Evolutionary conservation across 202 grass and related monocot genomes (phyloP), one percentile per base, ranked within the genome.

Genomic region (Schoenoplectus tabernaemontani): DNA sequence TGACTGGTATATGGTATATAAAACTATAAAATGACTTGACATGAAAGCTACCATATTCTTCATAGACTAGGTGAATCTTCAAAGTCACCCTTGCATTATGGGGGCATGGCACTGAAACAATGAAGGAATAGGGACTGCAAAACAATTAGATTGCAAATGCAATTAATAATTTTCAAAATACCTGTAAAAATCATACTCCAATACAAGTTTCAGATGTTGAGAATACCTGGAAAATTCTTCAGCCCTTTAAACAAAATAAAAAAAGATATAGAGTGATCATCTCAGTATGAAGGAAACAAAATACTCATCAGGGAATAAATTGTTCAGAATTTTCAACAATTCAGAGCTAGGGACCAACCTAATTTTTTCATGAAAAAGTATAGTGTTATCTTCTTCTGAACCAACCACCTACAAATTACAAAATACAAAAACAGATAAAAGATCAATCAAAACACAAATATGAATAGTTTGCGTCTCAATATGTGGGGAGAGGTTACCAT

Each of bases 291-390:
- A 66, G 59, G 47, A 43, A 23, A 82, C 69, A 73, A 90, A 83
- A 4, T 16, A 73, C 28, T 69, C 54, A 88, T 90, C 75, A 88
- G 79, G 63, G 60, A 9, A 79, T 43, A 17, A 72, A 66, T 77
- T 64, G 11, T 22, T 82, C 34, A 38, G 34, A 70, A 8, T 26
- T 44, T 16, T 82, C 17, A 58, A 59, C 44, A 68, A 72, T 36
- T 47, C 22, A 28, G 32, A 78, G 59, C 28, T 78, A 30, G n/a
- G 60, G 22, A 22, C 6, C 76, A 59, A 97, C 95, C 87, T 94
- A 83, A 94, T 89, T 87, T 92, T 97, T 78, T 97, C 84, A 85
- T 97, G 86, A 90, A 92, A 94, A 37, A 97, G 84, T 56, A 93
- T 92, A 72, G 68, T 68, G 71, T 93, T 97, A 59, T 93, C 94